Percentiles rank a stretch among this genome's conserved stretches.
phyloP scores from a whole-genome alignment of 2,329 filamentous ascomycete species.

The Exophiala sideris region DNA sequence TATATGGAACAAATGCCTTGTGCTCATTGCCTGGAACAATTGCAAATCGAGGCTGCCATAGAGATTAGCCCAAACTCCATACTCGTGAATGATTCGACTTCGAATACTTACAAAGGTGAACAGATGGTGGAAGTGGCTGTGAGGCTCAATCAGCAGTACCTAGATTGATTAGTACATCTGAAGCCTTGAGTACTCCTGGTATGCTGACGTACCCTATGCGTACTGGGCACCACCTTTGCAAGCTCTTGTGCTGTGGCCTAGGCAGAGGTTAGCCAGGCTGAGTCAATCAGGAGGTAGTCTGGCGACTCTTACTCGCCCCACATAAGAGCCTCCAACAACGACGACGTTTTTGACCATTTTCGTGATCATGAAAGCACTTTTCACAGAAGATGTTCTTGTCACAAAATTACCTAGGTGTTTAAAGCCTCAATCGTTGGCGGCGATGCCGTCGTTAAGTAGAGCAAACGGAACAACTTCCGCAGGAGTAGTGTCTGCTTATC shows the following conservation, averaged over 20 bases:
- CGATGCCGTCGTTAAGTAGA: neutral
- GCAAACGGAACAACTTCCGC: neutral
- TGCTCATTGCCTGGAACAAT: constrained; percentile 56
- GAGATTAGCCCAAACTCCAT: constrained; percentile 34
- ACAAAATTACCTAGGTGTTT: neutral
- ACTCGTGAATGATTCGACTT: neutral
- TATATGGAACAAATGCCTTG: constrained; percentile 59
- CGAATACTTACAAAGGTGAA: constrained; percentile 42
- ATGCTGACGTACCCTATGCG: constrained; percentile 37
- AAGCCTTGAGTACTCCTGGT: constrained; percentile 26
- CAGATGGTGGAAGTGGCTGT: constrained; percentile 59
- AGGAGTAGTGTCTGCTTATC: neutral
- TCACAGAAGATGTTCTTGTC: neutral
- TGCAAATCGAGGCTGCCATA: constrained; percentile 54
- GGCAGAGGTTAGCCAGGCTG: neutral
- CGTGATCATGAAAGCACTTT: neutral
- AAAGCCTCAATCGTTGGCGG: neutral
- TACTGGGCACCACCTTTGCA: constrained; percentile 33
- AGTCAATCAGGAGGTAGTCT: neutral
- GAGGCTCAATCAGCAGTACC: constrained; percentile 57
- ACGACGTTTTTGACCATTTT: constrained; percentile 18
- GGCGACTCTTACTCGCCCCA: constrained; percentile 40
- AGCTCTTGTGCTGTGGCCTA: constrained; percentile 37
- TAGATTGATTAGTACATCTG: constrained; percentile 43
- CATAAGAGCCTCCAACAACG: constrained; percentile 55